These are phyloP conservation scores for Phytophthora niederhauseri DNA, from an alignment of 352 stramenopile species.

Conservation along the genomic window DNA sequence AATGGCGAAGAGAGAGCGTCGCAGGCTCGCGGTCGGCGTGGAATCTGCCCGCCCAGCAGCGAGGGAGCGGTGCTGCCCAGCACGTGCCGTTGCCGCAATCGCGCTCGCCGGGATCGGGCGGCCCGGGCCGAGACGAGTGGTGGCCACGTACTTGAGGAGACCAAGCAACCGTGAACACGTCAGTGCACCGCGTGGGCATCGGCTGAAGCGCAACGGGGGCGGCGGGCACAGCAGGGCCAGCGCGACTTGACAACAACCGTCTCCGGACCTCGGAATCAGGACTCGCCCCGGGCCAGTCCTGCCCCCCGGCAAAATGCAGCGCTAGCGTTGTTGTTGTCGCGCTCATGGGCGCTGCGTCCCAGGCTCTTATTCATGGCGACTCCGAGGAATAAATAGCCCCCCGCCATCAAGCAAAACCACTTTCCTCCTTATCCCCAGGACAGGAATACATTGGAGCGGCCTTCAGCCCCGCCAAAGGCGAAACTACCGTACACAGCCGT, in stretches of 20 bases:
- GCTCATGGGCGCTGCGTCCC: background rate
- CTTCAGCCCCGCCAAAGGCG: background rate
- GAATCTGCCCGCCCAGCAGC: constrained; percentile 1
- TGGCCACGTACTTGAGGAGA: constrained; percentile 23
- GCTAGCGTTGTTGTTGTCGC: background rate
- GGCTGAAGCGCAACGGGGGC: constrained; percentile 25
- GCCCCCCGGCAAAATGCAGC: background rate
- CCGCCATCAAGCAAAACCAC: background rate
- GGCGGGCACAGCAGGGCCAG: too few relatives aligned
- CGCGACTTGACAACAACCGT: background rate
- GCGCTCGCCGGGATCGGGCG: constrained; percentile 3
- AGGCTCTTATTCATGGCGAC: constrained; percentile 1
- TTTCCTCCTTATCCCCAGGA: background rate
- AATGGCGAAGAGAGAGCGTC: constrained; percentile 8
- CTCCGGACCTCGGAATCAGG: background rate
- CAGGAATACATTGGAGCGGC: background rate
- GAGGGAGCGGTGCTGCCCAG: constrained; percentile 11
- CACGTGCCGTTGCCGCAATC: constrained; percentile 16
- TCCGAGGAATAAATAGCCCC: background rate
- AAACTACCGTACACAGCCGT: background rate
- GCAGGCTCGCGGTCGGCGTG: background rate
- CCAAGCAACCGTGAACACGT: constrained; percentile 22
- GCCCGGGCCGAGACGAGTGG: constrained; percentile 10
- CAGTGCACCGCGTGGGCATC: constrained; percentile 17
- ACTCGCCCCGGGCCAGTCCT: too few relatives aligned